These are phyloP conservation scores for Phymatotrichopsis omnivora DNA, from an alignment of 2,329 filamentous ascomycete genomes.

Conservation along the genomic window DNA sequence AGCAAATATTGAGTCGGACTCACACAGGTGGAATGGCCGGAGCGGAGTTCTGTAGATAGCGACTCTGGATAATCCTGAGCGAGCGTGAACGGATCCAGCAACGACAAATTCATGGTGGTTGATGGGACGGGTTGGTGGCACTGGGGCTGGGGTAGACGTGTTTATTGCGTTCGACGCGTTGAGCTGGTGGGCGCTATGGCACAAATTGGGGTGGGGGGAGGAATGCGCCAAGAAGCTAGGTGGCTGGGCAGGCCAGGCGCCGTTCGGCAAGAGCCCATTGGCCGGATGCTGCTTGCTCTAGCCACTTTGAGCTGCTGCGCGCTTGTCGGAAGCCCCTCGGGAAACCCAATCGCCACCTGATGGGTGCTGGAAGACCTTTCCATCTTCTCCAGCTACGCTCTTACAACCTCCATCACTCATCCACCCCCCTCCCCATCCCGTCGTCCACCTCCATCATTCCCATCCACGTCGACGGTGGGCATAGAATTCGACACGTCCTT, in stretches of 20 bases:
- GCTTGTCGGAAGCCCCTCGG: too few relatives aligned
- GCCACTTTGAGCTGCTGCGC: too few relatives aligned
- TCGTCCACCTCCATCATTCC: slow-evolving; percentile 12
- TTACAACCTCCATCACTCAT: neutral
- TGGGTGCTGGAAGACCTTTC: too few relatives aligned
- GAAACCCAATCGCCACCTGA: too few relatives aligned
- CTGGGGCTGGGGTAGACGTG: neutral
- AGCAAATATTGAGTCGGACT: slow-evolving; percentile 6
- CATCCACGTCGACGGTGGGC: too few relatives aligned
- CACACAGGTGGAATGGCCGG: slow-evolving; percentile 53
- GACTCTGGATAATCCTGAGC: slow-evolving; percentile 42
- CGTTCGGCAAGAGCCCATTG: too few relatives aligned
- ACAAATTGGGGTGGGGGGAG: too few relatives aligned
- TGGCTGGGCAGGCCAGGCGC: too few relatives aligned
- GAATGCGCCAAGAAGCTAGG: too few relatives aligned
- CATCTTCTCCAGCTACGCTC: slow-evolving; percentile 17
- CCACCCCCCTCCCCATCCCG: slow-evolving; percentile 14
- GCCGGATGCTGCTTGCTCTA: too few relatives aligned
- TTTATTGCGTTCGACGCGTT: neutral
- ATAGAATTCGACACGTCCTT: too few relatives aligned
- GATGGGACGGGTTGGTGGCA: neutral
- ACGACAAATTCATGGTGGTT: slow-evolving; percentile 55
- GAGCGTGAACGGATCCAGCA: slow-evolving; percentile 61
- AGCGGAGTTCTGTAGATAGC: slow-evolving; percentile 75
- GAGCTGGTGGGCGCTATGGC: neutral